Evolutionary conservation across 1,139 yeast species (phyloP).

Genomic region (Geotrichum candidum): DNA sequence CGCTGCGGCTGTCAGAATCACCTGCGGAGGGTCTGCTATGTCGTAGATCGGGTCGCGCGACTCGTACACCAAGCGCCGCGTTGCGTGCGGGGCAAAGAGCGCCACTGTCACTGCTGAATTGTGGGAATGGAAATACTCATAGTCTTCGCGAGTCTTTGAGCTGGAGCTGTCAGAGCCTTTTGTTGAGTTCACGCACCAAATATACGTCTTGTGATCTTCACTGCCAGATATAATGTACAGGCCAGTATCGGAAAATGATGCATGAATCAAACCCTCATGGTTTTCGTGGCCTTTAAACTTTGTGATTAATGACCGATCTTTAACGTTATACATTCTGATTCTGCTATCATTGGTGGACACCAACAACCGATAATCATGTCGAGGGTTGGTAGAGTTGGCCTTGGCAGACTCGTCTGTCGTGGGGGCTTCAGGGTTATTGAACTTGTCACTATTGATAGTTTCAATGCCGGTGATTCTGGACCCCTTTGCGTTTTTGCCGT

Average conservation of each 20-base stretch:
- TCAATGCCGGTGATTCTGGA: conserved; percentile 35
- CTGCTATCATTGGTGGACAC: conserved; percentile 74
- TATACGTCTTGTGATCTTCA: conserved; percentile 47
- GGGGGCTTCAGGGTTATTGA: conserved; percentile 19
- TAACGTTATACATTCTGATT: conserved; percentile 57
- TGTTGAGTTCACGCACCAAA: conserved; percentile 45
- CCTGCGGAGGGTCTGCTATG: conserved; percentile 35
- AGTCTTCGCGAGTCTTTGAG: conserved; percentile 30
- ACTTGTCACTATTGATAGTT: conserved; percentile 18
- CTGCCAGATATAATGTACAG: conserved; percentile 41
- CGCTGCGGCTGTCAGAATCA: not conserved
- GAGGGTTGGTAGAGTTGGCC: conserved; percentile 1
- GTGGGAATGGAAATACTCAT: conserved; percentile 72
- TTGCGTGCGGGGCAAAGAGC: conserved; percentile 68
- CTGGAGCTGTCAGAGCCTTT: conserved; percentile 17
- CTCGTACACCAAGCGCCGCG: conserved; percentile 57
- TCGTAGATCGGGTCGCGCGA: conserved; percentile 79
- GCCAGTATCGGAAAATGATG: conserved; percentile 54
- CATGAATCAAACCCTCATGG: conserved; percentile 64
- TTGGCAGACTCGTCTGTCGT: conserved; percentile 11
- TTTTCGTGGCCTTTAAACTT: conserved; percentile 71
- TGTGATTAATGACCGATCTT: conserved; percentile 53
- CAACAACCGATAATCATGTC: conserved; percentile 21
- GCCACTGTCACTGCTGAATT: conserved; percentile 70
- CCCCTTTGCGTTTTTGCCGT: conserved; percentile 32